phyloP scores from a whole-genome alignment of 257 asterid genomes.

The Forsythia suspensa region DNA sequence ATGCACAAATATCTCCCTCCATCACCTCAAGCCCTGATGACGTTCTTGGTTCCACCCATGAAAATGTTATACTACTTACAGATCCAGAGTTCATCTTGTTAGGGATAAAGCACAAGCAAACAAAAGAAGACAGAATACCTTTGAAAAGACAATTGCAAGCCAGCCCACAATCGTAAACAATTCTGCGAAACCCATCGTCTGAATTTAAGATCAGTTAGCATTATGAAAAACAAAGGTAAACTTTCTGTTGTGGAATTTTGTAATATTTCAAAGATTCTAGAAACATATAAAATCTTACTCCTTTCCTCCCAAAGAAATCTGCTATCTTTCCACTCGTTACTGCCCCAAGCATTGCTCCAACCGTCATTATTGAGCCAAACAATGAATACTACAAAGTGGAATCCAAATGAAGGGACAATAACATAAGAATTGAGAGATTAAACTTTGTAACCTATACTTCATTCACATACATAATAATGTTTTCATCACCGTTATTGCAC shows the following conservation, averaged over 20 bases:
- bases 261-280: conserved; percentile 1
- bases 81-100: not conserved
- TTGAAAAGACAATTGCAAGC: conserved; percentile 64
- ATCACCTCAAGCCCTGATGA: no score
- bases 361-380: conserved; percentile 81
- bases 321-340: conserved; percentile 80
- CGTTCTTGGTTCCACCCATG: no score
- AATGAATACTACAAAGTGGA: conserved; percentile 60
- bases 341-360: conserved; percentile 95
- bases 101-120: conserved; percentile 2
- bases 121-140: conserved; percentile 39
- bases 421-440: not conserved
- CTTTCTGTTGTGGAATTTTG: not conserved
- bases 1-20: no score
- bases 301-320: conserved; percentile 76
- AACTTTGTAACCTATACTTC: not conserved
- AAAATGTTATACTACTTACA: not conserved
- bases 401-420: not conserved
- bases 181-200: conserved; percentile 86
- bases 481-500: not conserved
- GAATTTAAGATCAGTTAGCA: conserved; percentile 26
- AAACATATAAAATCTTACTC: conserved; percentile 45
- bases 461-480: not conserved
- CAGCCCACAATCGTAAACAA: conserved; percentile 66
- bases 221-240: not conserved